Percentiles rank a stretch among this genome's conserved stretches.
phyloP scores from a whole-genome alignment of 2,329 filamentous ascomycete genomes.

The Neopestalotiopsis sp. region DNA sequence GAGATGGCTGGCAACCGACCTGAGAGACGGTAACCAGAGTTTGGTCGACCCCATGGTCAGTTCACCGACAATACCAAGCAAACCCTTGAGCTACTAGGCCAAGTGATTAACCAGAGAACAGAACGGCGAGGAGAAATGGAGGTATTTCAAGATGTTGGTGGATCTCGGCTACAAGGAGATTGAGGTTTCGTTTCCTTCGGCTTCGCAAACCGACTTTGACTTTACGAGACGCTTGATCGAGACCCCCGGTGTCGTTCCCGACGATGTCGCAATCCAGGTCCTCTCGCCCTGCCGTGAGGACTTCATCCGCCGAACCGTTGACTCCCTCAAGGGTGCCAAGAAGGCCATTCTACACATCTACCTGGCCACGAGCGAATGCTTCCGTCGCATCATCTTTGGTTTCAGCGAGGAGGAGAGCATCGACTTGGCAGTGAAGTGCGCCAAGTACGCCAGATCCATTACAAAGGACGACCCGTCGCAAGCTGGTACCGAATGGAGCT shows the following conservation, averaged over 20 bases:
- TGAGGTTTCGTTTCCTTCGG: conserved; percentile 93
- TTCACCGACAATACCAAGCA: conserved; percentile 14
- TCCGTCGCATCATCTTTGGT: conserved; percentile 88
- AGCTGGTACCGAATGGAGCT: conserved; percentile 71
- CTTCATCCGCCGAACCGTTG: conserved; percentile 86
- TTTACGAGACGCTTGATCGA: conserved; percentile 88
- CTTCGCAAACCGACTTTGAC: conserved; percentile 94
- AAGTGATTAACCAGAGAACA: conserved; percentile 41
- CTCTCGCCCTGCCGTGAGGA: conserved; percentile 91
- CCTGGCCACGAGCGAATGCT: conserved; percentile 94
- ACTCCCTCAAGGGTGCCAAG: conserved; percentile 86
- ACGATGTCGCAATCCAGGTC: conserved; percentile 91
- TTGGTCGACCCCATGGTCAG: conserved; percentile 90
- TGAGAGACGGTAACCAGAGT: conserved; percentile 94
- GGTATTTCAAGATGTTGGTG: conserved; percentile 92
- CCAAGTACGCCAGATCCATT: conserved; percentile 84
- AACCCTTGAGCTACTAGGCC: neutral
- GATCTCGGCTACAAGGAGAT: conserved; percentile 97
- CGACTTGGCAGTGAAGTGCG: conserved; percentile 82
- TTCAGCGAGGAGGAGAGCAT: conserved; percentile 84
- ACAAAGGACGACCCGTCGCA: conserved; percentile 77
- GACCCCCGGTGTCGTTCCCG: conserved; percentile 81
- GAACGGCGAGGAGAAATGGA: conserved; percentile 94
- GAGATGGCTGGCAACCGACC: conserved; percentile 87
- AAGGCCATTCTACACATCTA: conserved; percentile 96